Percentiles rank a stretch among this genome's conserved stretches.
Conservation (phyloP, 352 stramenopile genomes). For the Globisporangium canariense region DNA sequence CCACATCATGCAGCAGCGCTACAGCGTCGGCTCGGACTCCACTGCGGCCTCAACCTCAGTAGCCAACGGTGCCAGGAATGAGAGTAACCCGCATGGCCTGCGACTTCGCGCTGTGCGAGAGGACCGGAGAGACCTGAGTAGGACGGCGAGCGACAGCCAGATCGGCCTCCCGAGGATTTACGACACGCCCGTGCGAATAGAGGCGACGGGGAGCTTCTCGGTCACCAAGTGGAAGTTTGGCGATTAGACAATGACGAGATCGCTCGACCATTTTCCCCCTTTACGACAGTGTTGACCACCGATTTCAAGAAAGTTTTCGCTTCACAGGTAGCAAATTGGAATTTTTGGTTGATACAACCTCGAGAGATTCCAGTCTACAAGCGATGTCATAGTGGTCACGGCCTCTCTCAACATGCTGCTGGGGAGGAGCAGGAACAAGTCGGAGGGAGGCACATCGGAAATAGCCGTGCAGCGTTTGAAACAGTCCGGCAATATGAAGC, state of each 20-base stretch:
- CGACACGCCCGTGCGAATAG: constrained; percentile 32
- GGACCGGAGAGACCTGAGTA: constrained; percentile 18
- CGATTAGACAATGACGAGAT: neutral
- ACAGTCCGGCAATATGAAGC: neutral
- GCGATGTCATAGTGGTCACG: neutral
- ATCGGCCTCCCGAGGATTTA: constrained; percentile 33
- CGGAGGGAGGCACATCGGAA: neutral
- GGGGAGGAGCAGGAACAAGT: neutral
- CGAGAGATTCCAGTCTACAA: neutral
- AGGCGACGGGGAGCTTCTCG: constrained; percentile 33
- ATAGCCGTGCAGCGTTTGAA: neutral
- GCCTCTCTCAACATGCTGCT: neutral
- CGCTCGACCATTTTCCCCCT: neutral
- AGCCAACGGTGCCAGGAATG: neutral
- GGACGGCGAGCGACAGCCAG: constrained; percentile 27
- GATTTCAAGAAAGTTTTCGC: neutral
- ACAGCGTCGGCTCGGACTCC: neutral
- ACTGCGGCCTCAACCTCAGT: neutral
- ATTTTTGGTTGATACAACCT: neutral
- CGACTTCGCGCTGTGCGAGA: constrained; percentile 19
- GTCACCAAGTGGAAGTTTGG: constrained; percentile 38
- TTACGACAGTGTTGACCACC: neutral
- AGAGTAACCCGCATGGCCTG: neutral
- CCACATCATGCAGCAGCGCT: constrained; percentile 17
- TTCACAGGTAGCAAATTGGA: neutral